Percentiles rank a stretch among this genome's conserved stretches.
phyloP scores from a whole-genome alignment of 768 basidiomycete species.

The Dentipellis fragilis region DNA sequence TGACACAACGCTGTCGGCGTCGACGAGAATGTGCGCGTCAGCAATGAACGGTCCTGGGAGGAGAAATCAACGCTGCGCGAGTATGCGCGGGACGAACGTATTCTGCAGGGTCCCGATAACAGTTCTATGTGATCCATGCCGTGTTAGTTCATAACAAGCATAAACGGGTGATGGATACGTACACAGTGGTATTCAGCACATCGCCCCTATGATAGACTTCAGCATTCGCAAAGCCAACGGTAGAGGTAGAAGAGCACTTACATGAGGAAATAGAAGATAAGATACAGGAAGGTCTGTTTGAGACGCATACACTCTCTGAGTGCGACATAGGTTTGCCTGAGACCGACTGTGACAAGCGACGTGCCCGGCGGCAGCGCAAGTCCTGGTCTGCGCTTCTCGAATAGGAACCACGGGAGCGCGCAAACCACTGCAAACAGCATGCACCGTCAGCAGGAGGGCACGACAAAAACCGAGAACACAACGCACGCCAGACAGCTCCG shows the following conservation, averaged over 20 bases:
- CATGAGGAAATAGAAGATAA: constrained; percentile 72
- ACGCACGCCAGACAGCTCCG: constrained; percentile 65
- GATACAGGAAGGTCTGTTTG: constrained; percentile 66
- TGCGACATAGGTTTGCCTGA: constrained; percentile 56
- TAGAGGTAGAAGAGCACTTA: constrained; percentile 21
- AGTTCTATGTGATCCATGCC: constrained; percentile 32
- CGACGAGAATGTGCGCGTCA: neutral
- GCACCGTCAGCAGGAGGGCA: neutral
- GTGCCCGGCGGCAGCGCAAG: constrained; percentile 46
- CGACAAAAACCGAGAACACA: neutral
- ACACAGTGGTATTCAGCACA: constrained; percentile 70
- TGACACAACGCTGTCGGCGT: constrained; percentile 40
- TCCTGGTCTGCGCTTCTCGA: constrained; percentile 60
- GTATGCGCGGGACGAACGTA: constrained; percentile 27
- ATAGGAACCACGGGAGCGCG: constrained; percentile 64
- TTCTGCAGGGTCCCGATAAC: constrained; percentile 66
- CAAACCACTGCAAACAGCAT: constrained; percentile 36
- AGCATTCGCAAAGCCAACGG: neutral
- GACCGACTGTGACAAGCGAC: constrained; percentile 51
- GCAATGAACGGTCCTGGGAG: neutral
- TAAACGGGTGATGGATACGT: constrained; percentile 13
- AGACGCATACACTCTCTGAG: constrained; percentile 54
- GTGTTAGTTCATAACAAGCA: neutral
- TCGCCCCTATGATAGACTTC: constrained; percentile 43
- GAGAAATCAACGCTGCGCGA: neutral